Evolutionary conservation across 345 rosid genomes (phyloP), one percentile per base, ranked within the genome.

Genomic region (Durio zibethinus): DNA sequence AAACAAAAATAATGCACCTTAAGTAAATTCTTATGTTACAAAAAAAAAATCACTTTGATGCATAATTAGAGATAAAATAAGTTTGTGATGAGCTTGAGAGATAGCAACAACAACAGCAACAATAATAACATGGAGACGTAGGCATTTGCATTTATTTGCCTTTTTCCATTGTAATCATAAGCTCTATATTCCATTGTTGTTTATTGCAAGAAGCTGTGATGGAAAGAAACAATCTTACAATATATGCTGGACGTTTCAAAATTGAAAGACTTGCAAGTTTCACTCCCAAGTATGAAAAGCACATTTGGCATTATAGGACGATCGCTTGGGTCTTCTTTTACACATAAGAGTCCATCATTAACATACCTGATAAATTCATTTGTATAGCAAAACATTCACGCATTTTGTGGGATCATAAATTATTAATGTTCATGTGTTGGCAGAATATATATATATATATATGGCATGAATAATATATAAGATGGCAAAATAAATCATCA

Each of bases 311-410:
- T 67, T 25, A 65, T 56, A 33, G 79, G 79, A 35, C 79, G 63
- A 4, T 67, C 66, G 20, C 18, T 5, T 10, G 79, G 73, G 38
- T 77, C 73, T 40, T 67, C 66, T 38, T 67, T 66, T 18, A 77
- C 79, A 4, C 79, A 77, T 27, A 67, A 21, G 12, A 77, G 79
- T 16, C 65, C 79, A 25, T 67, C 27, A 54, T 66, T 54, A 45
- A 67, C 50, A 63, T 27, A 67, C 79, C 73, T 54, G 6, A 66
- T 0, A 23, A 53, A 53, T 56, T 52, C 65, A 40, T 25, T 18
- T 10, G 14, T 10, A 10, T 77, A 10, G 20, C 63, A 53, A n/a
- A n/a, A n/a, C n/a, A n/a, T n/a, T n/a, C n/a, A n/a, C n/a, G n/a
- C n/a, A n/a, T n/a, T n/a, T n/a, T n/a, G n/a, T n/a, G n/a, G n/a